Percentiles rank a stretch among this genome's conserved stretches.
phyloP scores from a whole-genome alignment of 192 early-diverging fungal species.

The Umbelopsis ramanniana region DNA sequence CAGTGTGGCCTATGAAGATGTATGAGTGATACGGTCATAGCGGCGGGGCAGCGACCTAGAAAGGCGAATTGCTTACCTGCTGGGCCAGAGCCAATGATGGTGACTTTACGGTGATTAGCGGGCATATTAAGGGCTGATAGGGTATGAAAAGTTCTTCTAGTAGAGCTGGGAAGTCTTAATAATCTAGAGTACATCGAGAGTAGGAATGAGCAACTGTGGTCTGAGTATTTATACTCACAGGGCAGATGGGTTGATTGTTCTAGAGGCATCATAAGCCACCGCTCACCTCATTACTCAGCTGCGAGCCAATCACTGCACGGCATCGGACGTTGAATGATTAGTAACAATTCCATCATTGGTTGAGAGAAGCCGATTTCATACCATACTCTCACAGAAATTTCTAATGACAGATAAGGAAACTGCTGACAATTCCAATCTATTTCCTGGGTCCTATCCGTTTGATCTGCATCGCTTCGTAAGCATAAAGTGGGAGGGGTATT shows the following conservation, averaged over 20 bases:
- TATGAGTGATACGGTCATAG: not conserved
- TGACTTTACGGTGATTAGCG: constrained; percentile 56
- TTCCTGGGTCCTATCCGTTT: no score
- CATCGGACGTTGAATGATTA: not conserved
- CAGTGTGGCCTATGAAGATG: constrained; percentile 74
- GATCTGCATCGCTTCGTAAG: no score
- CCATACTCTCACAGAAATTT: not conserved
- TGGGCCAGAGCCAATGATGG: constrained; percentile 94
- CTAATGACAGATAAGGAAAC: no score
- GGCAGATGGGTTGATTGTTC: not conserved
- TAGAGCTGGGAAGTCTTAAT: not conserved
- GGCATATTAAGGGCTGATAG: constrained; percentile 13
- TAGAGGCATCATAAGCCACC: not conserved
- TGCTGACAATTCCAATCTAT: no score
- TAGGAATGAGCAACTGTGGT: not conserved
- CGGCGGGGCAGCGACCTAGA: not conserved
- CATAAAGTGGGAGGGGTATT: no score
- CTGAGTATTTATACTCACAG: constrained; percentile 1
- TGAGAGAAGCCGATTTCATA: not conserved
- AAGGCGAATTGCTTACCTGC: constrained; percentile 56
- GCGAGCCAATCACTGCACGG: not conserved
- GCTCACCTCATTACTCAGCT: constrained; percentile 1
- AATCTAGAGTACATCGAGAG: constrained; percentile 20
- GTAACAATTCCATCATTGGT: not conserved
- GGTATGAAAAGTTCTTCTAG: constrained; percentile 17